Base-by-base conservation (phyloP, 202 grass and related monocot genomes). In the Schoenoplectus triqueter region DNA sequence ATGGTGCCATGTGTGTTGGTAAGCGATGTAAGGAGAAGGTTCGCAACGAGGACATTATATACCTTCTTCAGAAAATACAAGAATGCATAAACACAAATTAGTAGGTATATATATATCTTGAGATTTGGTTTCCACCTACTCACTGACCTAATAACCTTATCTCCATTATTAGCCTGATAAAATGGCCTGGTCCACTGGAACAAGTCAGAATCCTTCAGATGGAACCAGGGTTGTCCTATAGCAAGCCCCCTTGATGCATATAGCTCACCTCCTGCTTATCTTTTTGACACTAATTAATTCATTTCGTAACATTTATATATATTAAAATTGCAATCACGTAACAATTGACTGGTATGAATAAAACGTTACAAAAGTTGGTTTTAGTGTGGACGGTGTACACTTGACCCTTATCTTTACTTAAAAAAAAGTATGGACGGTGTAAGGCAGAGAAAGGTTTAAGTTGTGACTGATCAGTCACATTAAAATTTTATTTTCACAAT, bases 181-280 rank as follows among this genome's bases (percentile, higher is more conserved):
- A 68, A 13, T 15, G 8, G 14, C 6, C 42, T 49, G 80, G 80
- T 66, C 80, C 80, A 19, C 2, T 82, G 0, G 10, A 69, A 52
- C 45, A 69, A 40, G 64, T 83, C 64, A 17, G 59, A 83, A 69
- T 41, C 80, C 49, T 70, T 68, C 46, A 68, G 64, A 83, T 67
- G 64, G 81, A 83, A 56, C 49, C 64, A 15, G 81, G 39, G 56
- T 83, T 69, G 61, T 83, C 31, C 81, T 83, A 15, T 57, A 83
- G 54, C 21, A 55, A n/a, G 5, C 42, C 7, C 6, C 60, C 6
- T 44, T 78, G 74, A 78, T 78, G 74, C 52, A 0, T 78, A 78
- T 9, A 60, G 52, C 39, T 78, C 60, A 78, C 14, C 74, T 57
- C 14, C 48, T 31, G n/a, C 17, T 51, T 7, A 49, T 73, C 6